Evolutionary conservation across 1,139 yeast genomes (phyloP), one percentile per base, ranked within the genome.

Genomic region (Saccharomyces hybrid): DNA sequence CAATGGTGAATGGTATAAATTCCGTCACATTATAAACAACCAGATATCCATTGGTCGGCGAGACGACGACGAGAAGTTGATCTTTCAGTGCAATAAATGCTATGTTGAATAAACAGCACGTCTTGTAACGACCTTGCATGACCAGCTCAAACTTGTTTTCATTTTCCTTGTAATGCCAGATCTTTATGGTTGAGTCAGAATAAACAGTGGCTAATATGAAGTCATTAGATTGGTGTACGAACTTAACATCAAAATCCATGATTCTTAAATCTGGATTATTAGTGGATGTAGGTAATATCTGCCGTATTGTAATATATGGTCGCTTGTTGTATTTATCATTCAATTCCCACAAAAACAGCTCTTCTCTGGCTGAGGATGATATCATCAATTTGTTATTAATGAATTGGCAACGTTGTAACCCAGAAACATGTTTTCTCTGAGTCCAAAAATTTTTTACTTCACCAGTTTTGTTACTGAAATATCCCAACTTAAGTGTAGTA

Each of bases 21-120:
- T 62, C 47, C 0, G 78, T 67, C 3, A 85, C 64, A 50, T 80
- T 75, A 83, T 88, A 93, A 27, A 91, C 58, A 62, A 79, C n/a
- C n/a, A n/a, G n/a, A n/a, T n/a, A 79, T 0, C 99, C 99, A 70
- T 93, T 97, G 0, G 98, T 90, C 1, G 97, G 80, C 1, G 89
- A 83, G 5, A 81, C 75, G 41, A 84, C 60, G 2, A 88, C 60
- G 55, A 71, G 73, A 0, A 73, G 53, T 4, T 62, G 56, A 0
- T 64, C 67, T 1, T 64, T 66, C 3, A 74, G 60, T 1, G 64
- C 58, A 3, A 84, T 49, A 44, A 88, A 71, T 41, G 78, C 75
- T 8, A 81, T 82, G 60, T 83, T 82, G 62, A 89, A 75, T 26
- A 91, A 71, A 70, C 98, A 93, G 62, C 95, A 87, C 0, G 88